These are phyloP conservation scores for Thalassiosira exigua DNA, from an alignment of 352 stramenopile genomes.

Conservation along the genomic window DNA sequence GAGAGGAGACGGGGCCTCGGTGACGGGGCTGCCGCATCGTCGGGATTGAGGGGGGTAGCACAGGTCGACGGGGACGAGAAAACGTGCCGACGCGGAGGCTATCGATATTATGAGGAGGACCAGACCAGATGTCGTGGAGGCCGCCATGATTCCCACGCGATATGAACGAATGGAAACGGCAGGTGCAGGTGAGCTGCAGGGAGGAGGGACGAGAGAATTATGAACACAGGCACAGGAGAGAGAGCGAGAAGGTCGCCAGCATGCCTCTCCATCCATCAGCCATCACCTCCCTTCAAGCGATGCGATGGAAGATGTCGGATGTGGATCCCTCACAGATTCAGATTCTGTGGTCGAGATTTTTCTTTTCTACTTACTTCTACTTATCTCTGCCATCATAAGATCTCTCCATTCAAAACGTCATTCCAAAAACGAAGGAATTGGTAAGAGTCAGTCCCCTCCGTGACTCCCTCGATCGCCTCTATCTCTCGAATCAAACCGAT, in stretches of 20 bases:
- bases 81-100: conserved; percentile 11
- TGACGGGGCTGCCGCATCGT: conserved; percentile 5
- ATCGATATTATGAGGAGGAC: conserved; percentile 25
- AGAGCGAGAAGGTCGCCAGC: no score
- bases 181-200: not conserved
- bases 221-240: no score
- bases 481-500: no score
- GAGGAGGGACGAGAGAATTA: no score
- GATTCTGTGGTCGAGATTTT: conserved; percentile 21
- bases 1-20: conserved; percentile 1
- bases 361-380: no score
- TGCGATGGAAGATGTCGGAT: no score
- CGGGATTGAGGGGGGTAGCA: conserved; percentile 30
- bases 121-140: conserved; percentile 3
- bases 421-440: no score
- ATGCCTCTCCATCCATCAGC: no score
- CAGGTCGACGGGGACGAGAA: conserved; percentile 30
- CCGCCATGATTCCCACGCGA: conserved; percentile 18
- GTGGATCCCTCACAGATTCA: no score
- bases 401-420: not conserved
- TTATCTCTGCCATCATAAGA: not conserved
- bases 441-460: no score
- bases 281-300: no score
- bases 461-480: no score
- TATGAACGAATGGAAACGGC: not conserved